These are phyloP conservation scores for Dactylis glomerata DNA, from an alignment of 176 grass and related monocot genomes.

Conservation along the genomic window DNA sequence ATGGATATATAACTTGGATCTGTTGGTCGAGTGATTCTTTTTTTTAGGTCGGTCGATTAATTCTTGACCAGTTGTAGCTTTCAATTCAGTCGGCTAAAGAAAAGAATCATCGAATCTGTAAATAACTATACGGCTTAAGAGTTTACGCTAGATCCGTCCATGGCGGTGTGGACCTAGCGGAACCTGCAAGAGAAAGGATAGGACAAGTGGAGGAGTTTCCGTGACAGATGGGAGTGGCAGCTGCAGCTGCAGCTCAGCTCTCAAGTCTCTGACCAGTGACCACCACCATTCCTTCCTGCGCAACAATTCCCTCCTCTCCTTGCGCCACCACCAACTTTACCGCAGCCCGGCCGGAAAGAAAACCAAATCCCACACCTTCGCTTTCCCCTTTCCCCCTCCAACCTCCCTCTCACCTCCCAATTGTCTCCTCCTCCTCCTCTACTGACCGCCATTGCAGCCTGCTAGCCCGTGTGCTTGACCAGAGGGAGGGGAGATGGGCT, in stretches of 20 bases:
- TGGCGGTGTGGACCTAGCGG: neutral
- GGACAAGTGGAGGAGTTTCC: constrained; percentile 29
- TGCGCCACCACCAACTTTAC: neutral
- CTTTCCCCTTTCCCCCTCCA: constrained; percentile 4
- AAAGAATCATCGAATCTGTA: neutral
- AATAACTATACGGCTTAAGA: neutral
- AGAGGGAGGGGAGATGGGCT: constrained; percentile 6
- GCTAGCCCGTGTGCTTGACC: neutral
- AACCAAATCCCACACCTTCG: constrained; percentile 22
- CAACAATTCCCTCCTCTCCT: constrained; percentile 3
- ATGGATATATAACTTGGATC: neutral
- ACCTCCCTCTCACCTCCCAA: neutral
- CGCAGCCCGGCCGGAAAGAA: neutral
- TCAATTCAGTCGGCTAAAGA: neutral
- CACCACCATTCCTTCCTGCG: constrained; percentile 15
- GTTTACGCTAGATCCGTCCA: neutral
- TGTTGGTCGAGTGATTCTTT: neutral
- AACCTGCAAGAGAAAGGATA: neutral
- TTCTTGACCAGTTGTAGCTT: neutral
- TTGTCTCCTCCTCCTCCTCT: constrained; percentile 16
- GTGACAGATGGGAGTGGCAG: constrained; percentile 33
- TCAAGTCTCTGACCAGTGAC: constrained; percentile 25
- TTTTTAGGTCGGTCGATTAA: neutral
- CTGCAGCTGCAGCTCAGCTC: constrained; percentile 21
- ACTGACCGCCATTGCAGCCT: constrained; percentile 1